These are phyloP conservation scores for Acmispon strigosus DNA, from an alignment of 306 rosid species.

Conservation along the genomic window DNA sequence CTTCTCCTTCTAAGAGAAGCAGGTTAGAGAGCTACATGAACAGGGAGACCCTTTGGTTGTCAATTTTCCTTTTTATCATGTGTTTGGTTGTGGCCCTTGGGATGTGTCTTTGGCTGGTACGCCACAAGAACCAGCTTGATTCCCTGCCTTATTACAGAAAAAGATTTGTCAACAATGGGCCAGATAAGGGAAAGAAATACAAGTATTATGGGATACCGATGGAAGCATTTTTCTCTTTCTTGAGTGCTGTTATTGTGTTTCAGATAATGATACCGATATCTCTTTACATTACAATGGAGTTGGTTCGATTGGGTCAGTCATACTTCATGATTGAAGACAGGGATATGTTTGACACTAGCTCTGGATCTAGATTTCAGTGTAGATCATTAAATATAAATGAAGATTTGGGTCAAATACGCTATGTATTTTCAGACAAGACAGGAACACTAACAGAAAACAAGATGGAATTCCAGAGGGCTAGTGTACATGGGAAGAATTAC, in stretches of 20 bases:
- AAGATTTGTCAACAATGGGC: constrained; percentile 37
- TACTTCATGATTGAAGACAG: constrained; percentile 91
- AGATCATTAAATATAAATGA: constrained; percentile 95
- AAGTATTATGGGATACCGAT: constrained; percentile 79
- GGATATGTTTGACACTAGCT: constrained; percentile 58
- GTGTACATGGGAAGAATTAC: constrained; percentile 61
- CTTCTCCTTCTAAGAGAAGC: constrained; percentile 93
- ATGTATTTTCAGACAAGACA: constrained; percentile 90
- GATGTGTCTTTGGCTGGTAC: constrained; percentile 75
- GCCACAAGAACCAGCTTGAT: constrained; percentile 65
- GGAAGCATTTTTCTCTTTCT: constrained; percentile 88
- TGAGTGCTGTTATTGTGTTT: constrained; percentile 92
- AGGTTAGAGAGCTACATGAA: constrained; percentile 84
- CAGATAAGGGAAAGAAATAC: constrained; percentile 42
- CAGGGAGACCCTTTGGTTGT: constrained; percentile 86
- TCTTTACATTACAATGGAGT: constrained; percentile 94
- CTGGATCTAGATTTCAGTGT: constrained; percentile 93
- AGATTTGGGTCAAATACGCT: constrained; percentile 95
- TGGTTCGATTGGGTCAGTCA: constrained; percentile 96
- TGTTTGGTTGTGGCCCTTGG: constrained; percentile 88
- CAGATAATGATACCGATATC: constrained; percentile 99
- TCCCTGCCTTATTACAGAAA: constrained; percentile 85
- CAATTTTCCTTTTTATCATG: constrained; percentile 70
- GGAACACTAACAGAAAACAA: constrained; percentile 97
- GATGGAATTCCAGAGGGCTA: constrained; percentile 92